Evolutionary conservation across 208 protist genomes (phyloP).

Genomic region (Wallacemonas collosoma): DNA sequence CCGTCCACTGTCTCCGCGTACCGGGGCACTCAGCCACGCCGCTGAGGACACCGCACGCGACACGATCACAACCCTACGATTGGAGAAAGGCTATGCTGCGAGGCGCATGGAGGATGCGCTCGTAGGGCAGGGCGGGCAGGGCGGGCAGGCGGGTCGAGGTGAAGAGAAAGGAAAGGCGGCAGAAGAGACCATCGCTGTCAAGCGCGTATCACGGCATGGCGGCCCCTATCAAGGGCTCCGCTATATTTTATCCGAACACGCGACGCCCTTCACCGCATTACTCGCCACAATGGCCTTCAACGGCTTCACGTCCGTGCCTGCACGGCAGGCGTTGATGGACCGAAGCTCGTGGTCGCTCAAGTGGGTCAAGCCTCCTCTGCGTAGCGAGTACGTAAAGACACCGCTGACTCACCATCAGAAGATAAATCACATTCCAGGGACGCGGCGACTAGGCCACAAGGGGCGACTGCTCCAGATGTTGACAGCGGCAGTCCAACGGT

Average conservation of each 20-base stretch:
- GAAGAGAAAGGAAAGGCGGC: background rate
- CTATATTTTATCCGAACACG: slow-evolving; percentile 45
- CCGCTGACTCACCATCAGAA: slow-evolving; percentile 49
- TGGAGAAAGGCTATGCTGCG: no score
- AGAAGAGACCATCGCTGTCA: background rate
- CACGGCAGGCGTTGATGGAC: slow-evolving; percentile 28
- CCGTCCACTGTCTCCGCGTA: background rate
- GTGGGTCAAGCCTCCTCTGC: slow-evolving; percentile 65
- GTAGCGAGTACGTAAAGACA: slow-evolving; percentile 48
- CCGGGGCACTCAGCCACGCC: background rate
- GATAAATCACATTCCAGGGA: slow-evolving; percentile 92
- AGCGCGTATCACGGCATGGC: background rate
- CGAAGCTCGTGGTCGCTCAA: slow-evolving; percentile 55
- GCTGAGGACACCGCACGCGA: slow-evolving; percentile 15
- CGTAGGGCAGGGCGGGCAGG: no score
- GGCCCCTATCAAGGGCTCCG: slow-evolving; percentile 32
- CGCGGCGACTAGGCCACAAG: slow-evolving; percentile 80
- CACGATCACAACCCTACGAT: background rate
- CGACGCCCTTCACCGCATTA: slow-evolving; percentile 62
- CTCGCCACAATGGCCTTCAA: slow-evolving; percentile 46
- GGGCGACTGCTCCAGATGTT: slow-evolving; percentile 73
- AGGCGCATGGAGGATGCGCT: no score
- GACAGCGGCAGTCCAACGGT: slow-evolving; percentile 26
- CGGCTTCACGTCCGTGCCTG: slow-evolving; percentile 43
- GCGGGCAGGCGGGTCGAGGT: no score